Conservation (phyloP, 164 flowering plant genomes). For the Litsea cubeba region DNA sequence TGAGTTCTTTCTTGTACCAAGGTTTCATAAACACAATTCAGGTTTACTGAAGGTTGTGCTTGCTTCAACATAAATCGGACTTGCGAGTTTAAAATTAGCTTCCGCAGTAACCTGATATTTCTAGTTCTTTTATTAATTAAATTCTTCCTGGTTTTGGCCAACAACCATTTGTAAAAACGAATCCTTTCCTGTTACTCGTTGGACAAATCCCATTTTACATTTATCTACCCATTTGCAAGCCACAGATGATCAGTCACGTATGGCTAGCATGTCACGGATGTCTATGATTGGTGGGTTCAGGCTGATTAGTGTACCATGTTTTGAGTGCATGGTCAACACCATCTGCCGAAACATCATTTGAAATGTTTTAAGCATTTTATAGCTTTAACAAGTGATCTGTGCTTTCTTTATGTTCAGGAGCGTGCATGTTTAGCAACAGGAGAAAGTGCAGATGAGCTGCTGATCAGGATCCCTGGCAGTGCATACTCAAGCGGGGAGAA, state of each 20-base stretch:
- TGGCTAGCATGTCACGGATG: no score
- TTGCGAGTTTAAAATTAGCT: no score
- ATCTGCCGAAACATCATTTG: background rate
- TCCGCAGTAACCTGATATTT: no score
- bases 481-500: slow-evolving; percentile 40
- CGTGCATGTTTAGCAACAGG: slow-evolving; percentile 3
- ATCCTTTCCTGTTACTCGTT: no score
- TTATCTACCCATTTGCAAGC: background rate
- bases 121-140: no score
- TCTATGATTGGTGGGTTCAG: background rate
- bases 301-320: background rate
- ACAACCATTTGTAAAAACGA: background rate
- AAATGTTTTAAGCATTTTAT: background rate
- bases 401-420: slow-evolving; percentile 21
- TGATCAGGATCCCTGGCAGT: slow-evolving; percentile 76
- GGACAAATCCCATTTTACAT: no score
- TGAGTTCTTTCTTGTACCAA: no score
- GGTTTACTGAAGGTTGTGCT: no score
- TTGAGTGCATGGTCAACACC: background rate
- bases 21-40: no score
- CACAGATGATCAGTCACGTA: background rate
- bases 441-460: slow-evolving; percentile 34
- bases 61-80: no score
- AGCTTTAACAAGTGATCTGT: background rate
- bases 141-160: no score